A percentile compares a stretch with the other conserved stretches of the same genome.
Evolutionary conservation across 2,329 filamentous ascomycete genomes (phyloP).

Genomic region (Nothomitra cinnamomea): DNA sequence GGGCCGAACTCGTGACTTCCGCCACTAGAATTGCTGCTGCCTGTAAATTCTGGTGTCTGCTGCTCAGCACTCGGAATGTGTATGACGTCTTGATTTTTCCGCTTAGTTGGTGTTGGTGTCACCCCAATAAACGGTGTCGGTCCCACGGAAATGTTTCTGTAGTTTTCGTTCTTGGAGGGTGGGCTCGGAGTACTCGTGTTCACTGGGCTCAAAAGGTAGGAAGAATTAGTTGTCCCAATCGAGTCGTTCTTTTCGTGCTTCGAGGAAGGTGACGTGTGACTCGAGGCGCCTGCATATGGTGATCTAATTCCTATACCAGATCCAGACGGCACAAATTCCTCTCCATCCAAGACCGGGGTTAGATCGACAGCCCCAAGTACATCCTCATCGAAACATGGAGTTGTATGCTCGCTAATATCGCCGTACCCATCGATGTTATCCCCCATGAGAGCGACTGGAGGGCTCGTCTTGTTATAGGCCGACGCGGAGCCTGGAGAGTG

Average conservation of each 20-base stretch:
- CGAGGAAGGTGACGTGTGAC: not conserved
- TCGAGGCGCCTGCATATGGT: slow-evolving; percentile 4
- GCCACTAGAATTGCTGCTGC: slow-evolving; percentile 11
- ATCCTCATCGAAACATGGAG: slow-evolving; percentile 12
- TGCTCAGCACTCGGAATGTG: slow-evolving; percentile 9
- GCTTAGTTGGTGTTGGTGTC: not conserved
- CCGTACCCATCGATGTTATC: slow-evolving; percentile 7
- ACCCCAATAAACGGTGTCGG: not conserved
- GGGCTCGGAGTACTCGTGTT: slow-evolving; percentile 1
- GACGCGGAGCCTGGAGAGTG: not conserved
- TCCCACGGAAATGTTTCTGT: not conserved
- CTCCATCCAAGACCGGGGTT: slow-evolving; percentile 8
- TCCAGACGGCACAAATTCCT: slow-evolving; percentile 7
- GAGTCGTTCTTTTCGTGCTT: not conserved
- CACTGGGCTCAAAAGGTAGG: not conserved
- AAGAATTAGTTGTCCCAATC: not conserved
- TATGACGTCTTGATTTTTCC: slow-evolving; percentile 9
- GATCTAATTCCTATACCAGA: slow-evolving; percentile 1
- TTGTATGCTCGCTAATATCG: slow-evolving; percentile 17
- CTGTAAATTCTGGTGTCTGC: slow-evolving; percentile 15
- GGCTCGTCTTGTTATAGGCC: not conserved
- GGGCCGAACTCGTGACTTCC: slow-evolving; percentile 14
- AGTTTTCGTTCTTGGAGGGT: not conserved
- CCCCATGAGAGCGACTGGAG: not conserved
- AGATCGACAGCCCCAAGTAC: slow-evolving; percentile 13